Percentiles rank a stretch among this genome's conserved stretches.
Evolutionary conservation across 2,329 filamentous ascomycete genomes (phyloP).

Genomic region (Botrytis deweyae): DNA sequence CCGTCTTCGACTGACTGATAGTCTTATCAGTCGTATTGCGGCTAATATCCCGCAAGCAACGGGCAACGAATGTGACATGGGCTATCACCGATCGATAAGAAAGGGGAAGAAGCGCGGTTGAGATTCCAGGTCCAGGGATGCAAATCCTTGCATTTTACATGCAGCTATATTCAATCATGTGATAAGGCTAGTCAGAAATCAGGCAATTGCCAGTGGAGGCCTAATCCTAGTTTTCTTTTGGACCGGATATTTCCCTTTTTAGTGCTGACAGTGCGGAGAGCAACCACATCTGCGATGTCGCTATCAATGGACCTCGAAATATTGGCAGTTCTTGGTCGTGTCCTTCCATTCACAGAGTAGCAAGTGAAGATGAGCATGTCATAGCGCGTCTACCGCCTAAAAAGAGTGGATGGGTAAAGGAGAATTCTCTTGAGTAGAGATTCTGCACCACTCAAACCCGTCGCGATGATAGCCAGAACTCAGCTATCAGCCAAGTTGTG

Average conservation of each 20-base stretch:
- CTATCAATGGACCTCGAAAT: neutral
- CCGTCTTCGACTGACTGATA: neutral
- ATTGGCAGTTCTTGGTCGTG: neutral
- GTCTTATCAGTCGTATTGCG: conserved; percentile 7
- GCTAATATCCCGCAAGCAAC: conserved; percentile 14
- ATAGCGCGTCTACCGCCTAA: conserved; percentile 9
- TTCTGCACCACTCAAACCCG: neutral
- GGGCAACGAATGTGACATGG: neutral
- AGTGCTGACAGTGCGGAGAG: conserved; percentile 1
- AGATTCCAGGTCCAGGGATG: conserved; percentile 14
- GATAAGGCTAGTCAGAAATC: conserved; percentile 19
- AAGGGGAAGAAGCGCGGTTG: conserved; percentile 10
- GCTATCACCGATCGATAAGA: conserved; percentile 1
- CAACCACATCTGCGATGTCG: neutral
- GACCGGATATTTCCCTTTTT: neutral
- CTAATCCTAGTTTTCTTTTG: conserved; percentile 7
- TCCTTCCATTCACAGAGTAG: neutral
- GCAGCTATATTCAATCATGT: conserved; percentile 25
- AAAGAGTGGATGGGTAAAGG: neutral
- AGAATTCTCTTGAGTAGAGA: neutral
- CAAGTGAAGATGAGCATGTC: neutral
- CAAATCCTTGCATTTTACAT: conserved; percentile 25
- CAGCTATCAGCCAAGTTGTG: conserved; percentile 2
- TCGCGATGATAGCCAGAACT: neutral
- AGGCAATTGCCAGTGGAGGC: neutral